Conservation (phyloP, 352 stramenopile genomes). For the Phytophthora capsici region DNA sequence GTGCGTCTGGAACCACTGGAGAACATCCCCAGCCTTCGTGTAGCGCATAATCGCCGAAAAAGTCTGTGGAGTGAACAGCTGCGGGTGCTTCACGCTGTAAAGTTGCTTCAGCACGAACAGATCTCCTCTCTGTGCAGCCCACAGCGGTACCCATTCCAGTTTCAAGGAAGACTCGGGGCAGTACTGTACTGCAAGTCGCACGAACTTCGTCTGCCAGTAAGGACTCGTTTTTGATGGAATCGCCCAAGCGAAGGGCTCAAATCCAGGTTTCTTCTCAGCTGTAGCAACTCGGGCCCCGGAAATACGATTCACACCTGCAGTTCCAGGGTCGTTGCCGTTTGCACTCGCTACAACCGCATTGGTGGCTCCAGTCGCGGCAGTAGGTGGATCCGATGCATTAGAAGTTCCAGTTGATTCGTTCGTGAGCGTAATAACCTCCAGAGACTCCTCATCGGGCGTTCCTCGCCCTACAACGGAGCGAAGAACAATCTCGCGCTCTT, state of each 20-base stretch:
- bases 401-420: background rate
- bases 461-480: slow-evolving; percentile 32
- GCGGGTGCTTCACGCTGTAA: slow-evolving; percentile 31
- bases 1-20: slow-evolving; percentile 46
- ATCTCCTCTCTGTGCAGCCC: slow-evolving; percentile 41
- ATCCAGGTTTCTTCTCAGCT: slow-evolving; percentile 19
- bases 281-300: slow-evolving; percentile 4
- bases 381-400: slow-evolving; percentile 5
- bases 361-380: slow-evolving; percentile 6
- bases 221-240: slow-evolving; percentile 37
- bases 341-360: slow-evolving; percentile 4
- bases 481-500: slow-evolving; percentile 34
- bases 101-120: slow-evolving; percentile 34
- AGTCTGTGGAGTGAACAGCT: slow-evolving; percentile 44
- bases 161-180: slow-evolving; percentile 22
- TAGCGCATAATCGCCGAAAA: slow-evolving; percentile 40
- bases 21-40: slow-evolving; percentile 35
- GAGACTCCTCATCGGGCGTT: slow-evolving; percentile 13
- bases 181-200: slow-evolving; percentile 31
- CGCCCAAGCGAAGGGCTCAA: slow-evolving; percentile 38
- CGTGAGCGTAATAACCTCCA: slow-evolving; percentile 13
- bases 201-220: slow-evolving; percentile 36
- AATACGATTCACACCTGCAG: slow-evolving; percentile 5
- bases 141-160: slow-evolving; percentile 42
- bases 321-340: slow-evolving; percentile 15